These are phyloP conservation scores for Exophiala dermatitidis DNA, from an alignment of 2,329 filamentous ascomycete genomes.

Conservation along the genomic window DNA sequence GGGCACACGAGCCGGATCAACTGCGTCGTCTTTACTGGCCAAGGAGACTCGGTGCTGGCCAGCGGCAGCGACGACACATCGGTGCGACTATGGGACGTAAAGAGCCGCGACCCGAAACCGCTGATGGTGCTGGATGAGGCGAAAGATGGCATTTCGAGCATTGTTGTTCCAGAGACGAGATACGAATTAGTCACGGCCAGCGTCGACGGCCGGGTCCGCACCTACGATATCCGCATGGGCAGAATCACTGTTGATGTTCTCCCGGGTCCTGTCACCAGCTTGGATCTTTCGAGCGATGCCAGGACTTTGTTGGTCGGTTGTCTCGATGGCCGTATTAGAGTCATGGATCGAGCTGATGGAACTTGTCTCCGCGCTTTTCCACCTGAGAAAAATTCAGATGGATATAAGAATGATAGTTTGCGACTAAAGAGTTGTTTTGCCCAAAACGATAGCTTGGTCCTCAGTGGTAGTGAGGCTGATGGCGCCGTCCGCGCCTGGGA, in stretches of 20 bases:
- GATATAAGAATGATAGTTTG: constrained; percentile 58
- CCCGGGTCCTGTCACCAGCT: constrained; percentile 61
- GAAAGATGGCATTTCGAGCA: constrained; percentile 49
- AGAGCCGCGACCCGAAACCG: constrained; percentile 50
- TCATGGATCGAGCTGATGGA: constrained; percentile 74
- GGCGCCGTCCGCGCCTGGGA: constrained; percentile 77
- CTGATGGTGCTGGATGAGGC: constrained; percentile 69
- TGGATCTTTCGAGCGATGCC: constrained; percentile 63
- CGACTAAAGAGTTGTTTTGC: constrained; percentile 71
- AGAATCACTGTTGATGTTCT: constrained; percentile 63
- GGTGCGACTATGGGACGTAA: constrained; percentile 68
- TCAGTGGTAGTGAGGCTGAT: constrained; percentile 72
- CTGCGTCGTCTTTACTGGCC: constrained; percentile 66
- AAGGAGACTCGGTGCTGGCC: constrained; percentile 63
- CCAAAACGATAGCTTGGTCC: constrained; percentile 65
- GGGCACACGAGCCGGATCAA: constrained; percentile 71
- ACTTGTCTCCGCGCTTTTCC: constrained; percentile 64
- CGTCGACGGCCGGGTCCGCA: constrained; percentile 74
- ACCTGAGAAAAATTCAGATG: constrained; percentile 35
- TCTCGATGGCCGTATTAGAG: constrained; percentile 66
- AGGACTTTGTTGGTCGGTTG: constrained; percentile 66
- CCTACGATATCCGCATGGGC: constrained; percentile 77
- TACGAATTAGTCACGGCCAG: constrained; percentile 60
- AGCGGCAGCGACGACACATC: constrained; percentile 67
- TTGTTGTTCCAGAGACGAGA: constrained; percentile 14